Percentiles rank a stretch among this genome's conserved stretches.
These are phyloP conservation scores for Myxozyma geophila DNA, from an alignment of 805 yeast species.

Conservation along the genomic window DNA sequence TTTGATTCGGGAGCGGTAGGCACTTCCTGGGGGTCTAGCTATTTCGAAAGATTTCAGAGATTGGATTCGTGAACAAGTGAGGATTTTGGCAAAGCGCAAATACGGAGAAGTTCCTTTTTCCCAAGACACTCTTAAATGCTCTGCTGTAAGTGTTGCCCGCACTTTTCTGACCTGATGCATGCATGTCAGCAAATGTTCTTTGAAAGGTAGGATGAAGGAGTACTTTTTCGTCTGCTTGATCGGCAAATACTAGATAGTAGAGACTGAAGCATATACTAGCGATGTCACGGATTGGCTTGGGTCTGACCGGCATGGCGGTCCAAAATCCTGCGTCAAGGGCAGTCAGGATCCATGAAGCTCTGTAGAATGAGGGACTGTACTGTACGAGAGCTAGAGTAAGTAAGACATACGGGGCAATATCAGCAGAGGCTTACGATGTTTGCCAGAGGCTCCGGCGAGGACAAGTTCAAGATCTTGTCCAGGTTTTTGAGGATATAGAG, in stretches of 20 bases:
- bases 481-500: slow-evolving; percentile 42
- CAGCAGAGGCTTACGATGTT: slow-evolving; percentile 20
- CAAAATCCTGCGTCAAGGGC: slow-evolving; percentile 45
- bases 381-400: slow-evolving; percentile 2
- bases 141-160: slow-evolving; percentile 39
- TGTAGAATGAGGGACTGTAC: slow-evolving; percentile 39
- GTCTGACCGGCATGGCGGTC: slow-evolving; percentile 43
- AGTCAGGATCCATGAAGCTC: slow-evolving; percentile 43
- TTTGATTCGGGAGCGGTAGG: slow-evolving; percentile 34
- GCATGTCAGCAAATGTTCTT: too few relatives aligned
- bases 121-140: slow-evolving; percentile 42
- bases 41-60: slow-evolving; percentile 30
- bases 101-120: slow-evolving; percentile 41
- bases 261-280: slow-evolving; percentile 38
- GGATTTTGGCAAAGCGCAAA: slow-evolving; percentile 21
- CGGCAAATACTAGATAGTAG: slow-evolving; percentile 42
- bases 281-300: slow-evolving; percentile 37
- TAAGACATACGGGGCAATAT: not conserved
- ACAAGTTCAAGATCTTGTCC: slow-evolving; percentile 39
- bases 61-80: slow-evolving; percentile 38
- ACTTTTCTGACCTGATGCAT: slow-evolving; percentile 32
- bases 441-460: slow-evolving; percentile 42
- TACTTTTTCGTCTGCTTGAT: slow-evolving; percentile 42
- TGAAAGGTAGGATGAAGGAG: too few relatives aligned
- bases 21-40: slow-evolving; percentile 38